Conservation (phyloP, 75 land plant species). For the Azolla pinnata region DNA sequence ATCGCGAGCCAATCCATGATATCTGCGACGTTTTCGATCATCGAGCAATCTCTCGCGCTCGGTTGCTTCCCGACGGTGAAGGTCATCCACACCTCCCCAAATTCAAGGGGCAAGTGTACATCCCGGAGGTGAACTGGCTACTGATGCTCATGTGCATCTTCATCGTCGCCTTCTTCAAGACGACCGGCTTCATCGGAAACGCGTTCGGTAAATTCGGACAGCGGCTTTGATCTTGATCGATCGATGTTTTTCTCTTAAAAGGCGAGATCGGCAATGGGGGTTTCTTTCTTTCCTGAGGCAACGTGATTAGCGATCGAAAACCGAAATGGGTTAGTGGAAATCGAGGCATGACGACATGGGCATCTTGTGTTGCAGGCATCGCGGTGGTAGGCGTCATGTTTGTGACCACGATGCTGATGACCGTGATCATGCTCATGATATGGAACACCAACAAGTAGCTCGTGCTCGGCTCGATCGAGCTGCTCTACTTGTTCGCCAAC, state of each 20-base stretch:
- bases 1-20: slow-evolving; percentile 85
- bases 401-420: slow-evolving; percentile 22
- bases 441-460: slow-evolving; percentile 20
- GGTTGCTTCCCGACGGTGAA: slow-evolving; percentile 83
- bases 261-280: too few relatives aligned
- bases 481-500: slow-evolving; percentile 27
- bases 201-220: slow-evolving; percentile 71
- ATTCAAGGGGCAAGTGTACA: slow-evolving; percentile 66
- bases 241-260: too few relatives aligned
- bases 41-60: slow-evolving; percentile 72
- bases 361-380: slow-evolving; percentile 17
- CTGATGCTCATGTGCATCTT: slow-evolving; percentile 64
- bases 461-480: slow-evolving; percentile 18
- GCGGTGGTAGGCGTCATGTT: slow-evolving; percentile 32
- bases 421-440: slow-evolving; percentile 36
- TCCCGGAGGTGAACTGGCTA: slow-evolving; percentile 84
- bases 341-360: too few relatives aligned
- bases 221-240: too few relatives aligned
- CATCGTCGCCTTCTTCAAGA: slow-evolving; percentile 65
- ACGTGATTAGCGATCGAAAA: too few relatives aligned
- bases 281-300: too few relatives aligned
- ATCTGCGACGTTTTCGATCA: slow-evolving; percentile 74
- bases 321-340: too few relatives aligned
- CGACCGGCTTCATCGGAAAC: slow-evolving; percentile 71
- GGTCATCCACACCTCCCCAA: slow-evolving; percentile 76